Evolutionary conservation across 257 asterid genomes (phyloP).

Genomic region (Salvia miltiorrhiza): DNA sequence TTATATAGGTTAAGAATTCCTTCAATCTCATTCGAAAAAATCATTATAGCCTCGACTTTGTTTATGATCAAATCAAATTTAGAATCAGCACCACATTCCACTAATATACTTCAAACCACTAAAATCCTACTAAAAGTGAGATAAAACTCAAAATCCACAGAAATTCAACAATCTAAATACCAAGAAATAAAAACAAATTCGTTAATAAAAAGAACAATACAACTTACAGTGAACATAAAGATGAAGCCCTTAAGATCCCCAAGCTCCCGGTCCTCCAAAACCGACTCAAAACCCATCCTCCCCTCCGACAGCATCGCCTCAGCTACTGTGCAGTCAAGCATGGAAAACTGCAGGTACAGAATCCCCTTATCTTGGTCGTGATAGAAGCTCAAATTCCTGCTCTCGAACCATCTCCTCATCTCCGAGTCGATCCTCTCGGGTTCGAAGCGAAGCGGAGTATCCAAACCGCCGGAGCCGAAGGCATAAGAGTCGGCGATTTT

Average conservation of each 20-base stretch:
- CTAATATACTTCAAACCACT: not conserved
- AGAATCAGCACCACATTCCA: not conserved
- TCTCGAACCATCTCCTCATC: constrained; percentile 57
- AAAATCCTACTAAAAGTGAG: not conserved
- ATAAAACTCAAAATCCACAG: constrained; percentile 5
- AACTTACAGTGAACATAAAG: constrained; percentile 92
- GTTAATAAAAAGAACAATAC: not conserved
- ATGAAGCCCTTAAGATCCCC: constrained; percentile 85
- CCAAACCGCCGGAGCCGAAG: constrained; percentile 72
- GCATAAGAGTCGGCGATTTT: constrained; percentile 67
- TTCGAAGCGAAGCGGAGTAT: constrained; percentile 46
- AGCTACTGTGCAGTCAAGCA: constrained; percentile 29
- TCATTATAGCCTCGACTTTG: not conserved
- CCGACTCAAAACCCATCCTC: constrained; percentile 45
- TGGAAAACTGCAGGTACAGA: constrained; percentile 70
- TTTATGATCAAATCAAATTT: not conserved
- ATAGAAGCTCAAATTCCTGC: constrained; percentile 63
- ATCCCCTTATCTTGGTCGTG: constrained; percentile 64
- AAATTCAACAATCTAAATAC: not conserved
- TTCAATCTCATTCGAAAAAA: not conserved
- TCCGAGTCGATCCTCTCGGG: constrained; percentile 38
- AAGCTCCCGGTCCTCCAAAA: constrained; percentile 55
- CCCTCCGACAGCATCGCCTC: constrained; percentile 32
- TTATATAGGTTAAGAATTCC: not conserved
- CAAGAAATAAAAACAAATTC: not conserved